Conservation (phyloP, 2,329 filamentous ascomycete genomes). For the Cladophialophora exuberans region DNA sequence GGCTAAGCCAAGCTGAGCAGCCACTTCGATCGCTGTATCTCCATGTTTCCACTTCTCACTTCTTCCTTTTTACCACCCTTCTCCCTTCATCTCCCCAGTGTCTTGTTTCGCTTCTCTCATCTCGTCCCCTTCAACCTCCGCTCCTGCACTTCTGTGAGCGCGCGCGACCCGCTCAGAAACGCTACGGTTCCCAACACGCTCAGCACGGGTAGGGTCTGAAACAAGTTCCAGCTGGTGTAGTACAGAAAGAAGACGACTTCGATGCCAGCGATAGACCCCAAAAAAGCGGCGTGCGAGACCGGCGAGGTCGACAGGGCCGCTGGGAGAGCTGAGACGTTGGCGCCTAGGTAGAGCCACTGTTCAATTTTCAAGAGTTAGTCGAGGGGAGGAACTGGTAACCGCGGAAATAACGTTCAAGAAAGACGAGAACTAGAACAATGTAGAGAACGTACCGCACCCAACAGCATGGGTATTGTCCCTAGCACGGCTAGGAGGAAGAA, state of each 20-base stretch:
- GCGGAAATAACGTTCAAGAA: neutral
- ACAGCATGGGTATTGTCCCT: conserved; percentile 72
- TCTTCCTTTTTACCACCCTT: neutral
- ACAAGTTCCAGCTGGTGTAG: conserved; percentile 89
- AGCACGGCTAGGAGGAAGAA: conserved; percentile 75
- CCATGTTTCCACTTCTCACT: neutral
- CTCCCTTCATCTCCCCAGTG: conserved; percentile 63
- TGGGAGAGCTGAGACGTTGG: conserved; percentile 76
- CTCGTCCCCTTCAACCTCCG: conserved; percentile 75
- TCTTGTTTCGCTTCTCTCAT: no score
- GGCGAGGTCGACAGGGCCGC: conserved; percentile 78
- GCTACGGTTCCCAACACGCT: conserved; percentile 69
- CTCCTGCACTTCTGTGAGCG: conserved; percentile 89
- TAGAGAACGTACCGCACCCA: conserved; percentile 64
- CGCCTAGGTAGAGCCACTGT: conserved; percentile 81
- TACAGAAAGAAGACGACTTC: conserved; percentile 94
- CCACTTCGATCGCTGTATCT: no score
- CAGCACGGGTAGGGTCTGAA: conserved; percentile 80
- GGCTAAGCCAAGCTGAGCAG: no score
- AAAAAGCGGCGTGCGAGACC: conserved; percentile 80
- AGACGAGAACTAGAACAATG: neutral
- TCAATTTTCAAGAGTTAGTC: conserved; percentile 11
- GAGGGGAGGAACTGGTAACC: no score
- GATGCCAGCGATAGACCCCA: conserved; percentile 82
- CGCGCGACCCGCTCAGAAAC: conserved; percentile 85